A percentile compares a stretch with the other conserved stretches of the same genome.
These are phyloP conservation scores for Fusarium tanahbumbuense DNA, from an alignment of 2,329 filamentous ascomycete genomes.

Conservation along the genomic window DNA sequence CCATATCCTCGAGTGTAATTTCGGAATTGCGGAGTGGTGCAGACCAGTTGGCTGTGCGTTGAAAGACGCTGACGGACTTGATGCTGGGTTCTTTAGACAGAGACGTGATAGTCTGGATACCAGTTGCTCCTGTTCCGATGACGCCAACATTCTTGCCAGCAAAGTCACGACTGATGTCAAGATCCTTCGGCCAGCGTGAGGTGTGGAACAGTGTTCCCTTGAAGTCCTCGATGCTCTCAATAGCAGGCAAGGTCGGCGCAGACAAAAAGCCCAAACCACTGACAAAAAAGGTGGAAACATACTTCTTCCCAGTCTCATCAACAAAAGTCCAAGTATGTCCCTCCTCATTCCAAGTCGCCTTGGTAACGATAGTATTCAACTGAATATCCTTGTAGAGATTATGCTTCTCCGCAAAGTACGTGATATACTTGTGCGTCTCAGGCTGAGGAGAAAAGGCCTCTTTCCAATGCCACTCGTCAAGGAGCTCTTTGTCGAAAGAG, in stretches of 20 bases:
- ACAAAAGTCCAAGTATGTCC: conserved; percentile 15
- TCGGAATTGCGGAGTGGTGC: conserved; percentile 38
- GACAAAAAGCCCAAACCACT: conserved; percentile 33
- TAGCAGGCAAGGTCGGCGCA: conserved; percentile 21
- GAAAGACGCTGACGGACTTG: conserved; percentile 50
- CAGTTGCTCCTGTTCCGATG: conserved; percentile 34
- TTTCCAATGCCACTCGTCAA: conserved; percentile 38
- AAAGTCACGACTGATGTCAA: conserved; percentile 4
- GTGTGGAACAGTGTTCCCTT: conserved; percentile 27
- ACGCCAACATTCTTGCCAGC: conserved; percentile 26
- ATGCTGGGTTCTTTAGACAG: conserved; percentile 42
- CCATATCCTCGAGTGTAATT: conserved; percentile 29
- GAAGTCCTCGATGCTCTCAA: conserved; percentile 27
- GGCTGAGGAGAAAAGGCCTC: conserved; percentile 55
- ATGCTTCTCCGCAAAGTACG: conserved; percentile 55
- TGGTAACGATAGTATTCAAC: conserved; percentile 16
- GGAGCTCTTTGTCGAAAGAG: conserved; percentile 36
- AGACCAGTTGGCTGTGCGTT: conserved; percentile 45
- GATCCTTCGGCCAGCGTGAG: conserved; percentile 30
- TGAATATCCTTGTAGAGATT: conserved; percentile 54
- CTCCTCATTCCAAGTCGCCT: conserved; percentile 9
- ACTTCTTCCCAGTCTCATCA: neutral
- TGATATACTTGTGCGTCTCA: conserved; percentile 57
- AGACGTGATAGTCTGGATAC: conserved; percentile 33
- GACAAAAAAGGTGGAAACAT: conserved; percentile 24